phyloP scores from a whole-genome alignment of 2,329 filamentous ascomycete genomes.

The Rhinocladiella mackenziei region DNA sequence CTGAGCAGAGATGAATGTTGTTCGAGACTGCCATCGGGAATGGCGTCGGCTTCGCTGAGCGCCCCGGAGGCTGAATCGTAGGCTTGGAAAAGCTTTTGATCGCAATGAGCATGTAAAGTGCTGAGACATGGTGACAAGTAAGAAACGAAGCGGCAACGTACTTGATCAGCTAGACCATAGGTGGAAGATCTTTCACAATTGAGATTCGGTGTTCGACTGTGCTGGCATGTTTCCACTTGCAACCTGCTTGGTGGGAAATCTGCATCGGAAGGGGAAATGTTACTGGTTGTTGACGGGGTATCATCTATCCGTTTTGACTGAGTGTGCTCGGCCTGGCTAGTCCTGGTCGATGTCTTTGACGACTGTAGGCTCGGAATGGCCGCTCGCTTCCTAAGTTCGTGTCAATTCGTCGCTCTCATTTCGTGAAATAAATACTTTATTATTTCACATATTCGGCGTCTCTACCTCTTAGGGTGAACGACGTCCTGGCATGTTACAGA shows the following conservation, averaged over 20 bases:
- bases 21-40: background rate
- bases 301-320: too few relatives aligned
- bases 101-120: background rate
- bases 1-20: background rate
- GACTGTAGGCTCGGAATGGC: too few relatives aligned
- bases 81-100: conserved; percentile 5
- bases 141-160: background rate
- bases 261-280: too few relatives aligned
- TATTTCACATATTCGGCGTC: too few relatives aligned
- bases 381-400: too few relatives aligned
- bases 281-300: too few relatives aligned
- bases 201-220: background rate
- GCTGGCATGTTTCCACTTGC: background rate
- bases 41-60: conserved; percentile 4
- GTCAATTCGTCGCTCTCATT: too few relatives aligned
- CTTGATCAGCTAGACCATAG: conserved; percentile 4
- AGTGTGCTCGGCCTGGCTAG: too few relatives aligned
- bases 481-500: too few relatives aligned
- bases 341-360: too few relatives aligned
- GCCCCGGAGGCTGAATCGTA: background rate
- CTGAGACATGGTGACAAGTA: background rate
- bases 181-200: background rate
- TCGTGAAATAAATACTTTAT: too few relatives aligned
- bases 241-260: background rate
- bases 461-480: too few relatives aligned